phyloP scores from a whole-genome alignment of 345 rosid genomes.

The Cochlearia excelsa region DNA sequence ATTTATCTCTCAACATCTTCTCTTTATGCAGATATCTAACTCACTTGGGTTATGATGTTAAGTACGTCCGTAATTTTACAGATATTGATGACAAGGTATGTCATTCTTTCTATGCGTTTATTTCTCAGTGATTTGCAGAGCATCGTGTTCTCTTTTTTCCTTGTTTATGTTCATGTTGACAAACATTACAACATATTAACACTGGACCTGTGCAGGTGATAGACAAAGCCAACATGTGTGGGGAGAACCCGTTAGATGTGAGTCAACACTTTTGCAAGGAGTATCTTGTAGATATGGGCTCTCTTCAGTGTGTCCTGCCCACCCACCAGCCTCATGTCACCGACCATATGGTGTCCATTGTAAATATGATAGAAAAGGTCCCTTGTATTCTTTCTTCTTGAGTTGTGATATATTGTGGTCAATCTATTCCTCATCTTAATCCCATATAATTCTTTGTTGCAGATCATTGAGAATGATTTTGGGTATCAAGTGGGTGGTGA shows the following conservation, averaged over 20 bases:
- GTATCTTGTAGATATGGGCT: constrained; percentile 57
- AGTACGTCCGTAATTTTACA: constrained; percentile 67
- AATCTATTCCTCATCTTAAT: not conserved
- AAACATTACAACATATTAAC: too few relatives aligned
- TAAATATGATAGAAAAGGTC: constrained; percentile 40
- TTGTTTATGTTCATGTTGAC: not conserved
- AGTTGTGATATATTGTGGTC: too few relatives aligned
- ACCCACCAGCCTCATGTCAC: constrained; percentile 20
- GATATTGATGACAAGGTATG: constrained; percentile 77
- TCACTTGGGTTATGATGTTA: constrained; percentile 61
- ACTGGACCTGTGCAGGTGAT: constrained; percentile 47
- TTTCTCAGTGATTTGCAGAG: not conserved
- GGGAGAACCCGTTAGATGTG: constrained; percentile 51
- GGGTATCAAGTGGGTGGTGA: constrained; percentile 65
- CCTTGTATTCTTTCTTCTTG: not conserved
- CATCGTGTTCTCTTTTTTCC: not conserved
- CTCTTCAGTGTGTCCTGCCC: constrained; percentile 14
- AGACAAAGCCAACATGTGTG: constrained; percentile 48
- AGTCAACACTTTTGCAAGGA: constrained; percentile 59
- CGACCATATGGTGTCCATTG: constrained; percentile 44
- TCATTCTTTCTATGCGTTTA: too few relatives aligned
- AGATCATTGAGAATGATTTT: constrained; percentile 63
- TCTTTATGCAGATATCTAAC: constrained; percentile 51
- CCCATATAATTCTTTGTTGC: constrained; percentile 18
- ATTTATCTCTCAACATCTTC: not conserved